Evolutionary conservation across 345 rosid genomes (phyloP), one percentile per base, ranked within the genome.

Genomic region (Syzygium jambos): DNA sequence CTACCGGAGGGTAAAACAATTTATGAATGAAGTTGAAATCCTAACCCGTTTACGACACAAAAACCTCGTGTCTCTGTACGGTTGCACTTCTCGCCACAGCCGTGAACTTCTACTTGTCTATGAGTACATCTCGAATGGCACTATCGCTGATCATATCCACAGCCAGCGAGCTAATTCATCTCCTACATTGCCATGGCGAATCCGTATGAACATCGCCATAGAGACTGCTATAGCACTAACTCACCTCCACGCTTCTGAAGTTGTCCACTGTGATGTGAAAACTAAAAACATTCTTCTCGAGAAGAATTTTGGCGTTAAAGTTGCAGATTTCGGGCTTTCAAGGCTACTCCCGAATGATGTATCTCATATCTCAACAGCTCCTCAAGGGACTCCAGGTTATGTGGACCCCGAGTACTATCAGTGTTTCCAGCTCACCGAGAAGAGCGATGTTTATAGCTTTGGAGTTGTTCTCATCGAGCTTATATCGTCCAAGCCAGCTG

Each of bases 1-100:
- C 86, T 25, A 84, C 84, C 51, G 77, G 30, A 86, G 89, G 65
- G 63, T 88, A 16, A 86, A 88, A 85, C 92, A 91, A 77, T 91
- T 91, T 87, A 87, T 89, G 88, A 91, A 89, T 54, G 91, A 89
- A 87, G 54, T 91, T 21, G 84, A 87, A 85, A 91, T 91, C 84
- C 90, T 91, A 12, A 87, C 91, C 9, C 86, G 92, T 8, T 86
- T 91, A 29, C 91, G 89, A 17, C 92, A 91, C 87, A 87, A 85
- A 82, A 89, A 91, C 78, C 90, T 91, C 0, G 92, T 90, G 53
- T 55, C 88, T 25, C 92, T 91, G 49, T 91, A 91, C n/a, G 91
- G 92, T 51, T 91, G 92, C 91, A 88, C 92, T 73, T 91, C 92
- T 9, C 90, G 87, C 4, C 90, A 82, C 84, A 88, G 92, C 78